Conservation (phyloP, 257 asterid genomes). For the Solanum dulcamara region DNA sequence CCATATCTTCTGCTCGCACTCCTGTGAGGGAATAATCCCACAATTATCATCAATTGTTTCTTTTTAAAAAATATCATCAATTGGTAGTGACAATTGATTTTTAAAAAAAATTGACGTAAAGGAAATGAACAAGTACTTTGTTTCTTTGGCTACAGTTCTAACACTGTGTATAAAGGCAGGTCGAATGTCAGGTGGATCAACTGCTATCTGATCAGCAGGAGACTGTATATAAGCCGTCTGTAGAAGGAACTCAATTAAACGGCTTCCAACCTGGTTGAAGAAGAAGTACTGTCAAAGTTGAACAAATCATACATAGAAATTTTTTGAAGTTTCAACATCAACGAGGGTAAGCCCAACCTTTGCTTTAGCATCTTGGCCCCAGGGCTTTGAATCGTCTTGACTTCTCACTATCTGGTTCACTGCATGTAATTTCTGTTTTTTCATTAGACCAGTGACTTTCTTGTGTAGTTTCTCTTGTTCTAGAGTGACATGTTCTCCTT, state of each 20-base stretch:
- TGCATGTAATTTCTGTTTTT: slow-evolving; percentile 65
- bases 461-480: slow-evolving; percentile 38
- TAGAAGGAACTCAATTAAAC: slow-evolving; percentile 68
- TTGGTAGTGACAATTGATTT: slow-evolving; percentile 6
- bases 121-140: slow-evolving; percentile 23
- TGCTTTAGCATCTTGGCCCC: slow-evolving; percentile 80
- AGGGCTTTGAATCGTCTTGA: slow-evolving; percentile 52
- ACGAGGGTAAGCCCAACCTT: slow-evolving; percentile 40
- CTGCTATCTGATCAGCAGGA: slow-evolving; percentile 50
- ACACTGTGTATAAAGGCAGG: slow-evolving; percentile 82
- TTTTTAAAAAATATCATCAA: slow-evolving; percentile 3
- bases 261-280: slow-evolving; percentile 75
- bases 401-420: slow-evolving; percentile 57
- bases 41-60: slow-evolving; percentile 6
- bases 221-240: slow-evolving; percentile 83
- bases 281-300: not conserved
- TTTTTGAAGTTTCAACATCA: not conserved
- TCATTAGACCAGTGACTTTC: slow-evolving; percentile 57
- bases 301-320: not conserved
- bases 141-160: slow-evolving; percentile 42
- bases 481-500: slow-evolving; percentile 22
- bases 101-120: not conserved
- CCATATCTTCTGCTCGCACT: slow-evolving; percentile 64
- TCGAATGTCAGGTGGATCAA: slow-evolving; percentile 73
- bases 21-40: slow-evolving; percentile 27